Conservation (phyloP, 345 rosid genomes). For the Sonneratia caseolaris region DNA sequence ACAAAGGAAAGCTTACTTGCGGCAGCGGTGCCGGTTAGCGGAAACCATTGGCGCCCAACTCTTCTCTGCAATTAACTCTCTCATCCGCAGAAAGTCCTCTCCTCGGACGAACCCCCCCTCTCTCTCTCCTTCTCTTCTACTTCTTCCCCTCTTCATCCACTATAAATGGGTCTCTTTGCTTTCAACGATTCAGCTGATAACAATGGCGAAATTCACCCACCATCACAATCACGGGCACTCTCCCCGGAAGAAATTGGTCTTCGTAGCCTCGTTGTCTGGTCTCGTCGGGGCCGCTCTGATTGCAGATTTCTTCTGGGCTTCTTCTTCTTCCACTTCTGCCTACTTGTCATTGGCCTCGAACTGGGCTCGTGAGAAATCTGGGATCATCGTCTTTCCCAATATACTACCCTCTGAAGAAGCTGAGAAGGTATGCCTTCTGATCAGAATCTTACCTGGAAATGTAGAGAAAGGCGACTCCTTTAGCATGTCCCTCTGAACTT, state of each 20-base stretch:
- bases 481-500: not conserved
- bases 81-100: slow-evolving; percentile 4
- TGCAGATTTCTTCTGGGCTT: slow-evolving; percentile 30
- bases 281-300: slow-evolving; percentile 36
- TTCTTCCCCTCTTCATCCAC: not conserved
- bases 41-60: slow-evolving; percentile 58
- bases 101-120: not conserved
- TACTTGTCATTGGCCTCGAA: slow-evolving; percentile 26
- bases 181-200: slow-evolving; percentile 6
- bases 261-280: slow-evolving; percentile 21
- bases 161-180: slow-evolving; percentile 1
- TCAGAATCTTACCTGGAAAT: not conserved
- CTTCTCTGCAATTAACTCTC: slow-evolving; percentile 12
- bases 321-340: slow-evolving; percentile 27
- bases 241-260: slow-evolving; percentile 19
- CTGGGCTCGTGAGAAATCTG: slow-evolving; percentile 30
- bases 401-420: not conserved
- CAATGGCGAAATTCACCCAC: slow-evolving; percentile 28
- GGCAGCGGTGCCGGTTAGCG: not conserved
- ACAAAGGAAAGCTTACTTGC: not conserved
- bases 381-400: slow-evolving; percentile 17
- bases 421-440: not conserved
- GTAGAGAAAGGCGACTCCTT: not conserved
- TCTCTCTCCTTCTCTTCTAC: not conserved
- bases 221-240: slow-evolving; percentile 16